phyloP scores from a whole-genome alignment of 768 basidiomycete genomes.

The Tylopilus vinaceipallidus region DNA sequence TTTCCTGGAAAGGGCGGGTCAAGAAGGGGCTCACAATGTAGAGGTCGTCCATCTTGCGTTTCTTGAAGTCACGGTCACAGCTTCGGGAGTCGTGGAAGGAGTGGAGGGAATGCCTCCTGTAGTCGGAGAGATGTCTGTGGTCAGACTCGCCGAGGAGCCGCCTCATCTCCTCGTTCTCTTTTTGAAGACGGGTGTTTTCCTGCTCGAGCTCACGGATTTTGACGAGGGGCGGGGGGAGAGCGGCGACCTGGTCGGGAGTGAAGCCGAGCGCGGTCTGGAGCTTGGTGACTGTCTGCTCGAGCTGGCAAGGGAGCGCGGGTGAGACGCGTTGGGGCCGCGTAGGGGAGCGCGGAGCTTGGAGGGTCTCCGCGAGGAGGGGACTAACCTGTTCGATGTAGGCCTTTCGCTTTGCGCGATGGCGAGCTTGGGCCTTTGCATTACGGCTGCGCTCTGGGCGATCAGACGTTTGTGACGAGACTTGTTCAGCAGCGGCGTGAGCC shows the following conservation, averaged over 20 bases:
- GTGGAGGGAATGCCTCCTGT: constrained; percentile 46
- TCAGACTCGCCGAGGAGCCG: constrained; percentile 55
- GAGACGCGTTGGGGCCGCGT: constrained; percentile 12
- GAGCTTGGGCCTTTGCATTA: constrained; percentile 85
- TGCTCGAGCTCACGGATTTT: constrained; percentile 83
- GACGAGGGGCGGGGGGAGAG: constrained; percentile 66
- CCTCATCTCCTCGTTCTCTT: constrained; percentile 75
- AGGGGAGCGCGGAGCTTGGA: constrained; percentile 5
- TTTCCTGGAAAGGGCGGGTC: not conserved
- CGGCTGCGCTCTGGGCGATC: constrained; percentile 82
- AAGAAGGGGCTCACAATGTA: constrained; percentile 44
- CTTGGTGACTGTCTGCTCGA: constrained; percentile 84
- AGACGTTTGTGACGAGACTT: constrained; percentile 37
- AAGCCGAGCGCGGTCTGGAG: constrained; percentile 73
- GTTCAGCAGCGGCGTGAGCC: constrained; percentile 48
- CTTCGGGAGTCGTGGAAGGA: constrained; percentile 48
- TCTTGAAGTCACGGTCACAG: constrained; percentile 60
- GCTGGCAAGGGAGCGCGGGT: constrained; percentile 40
- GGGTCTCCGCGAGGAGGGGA: not conserved
- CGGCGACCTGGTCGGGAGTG: constrained; percentile 71
- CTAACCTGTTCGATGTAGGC: constrained; percentile 86
- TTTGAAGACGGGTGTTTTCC: constrained; percentile 67
- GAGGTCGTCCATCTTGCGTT: constrained; percentile 59
- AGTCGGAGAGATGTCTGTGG: constrained; percentile 39
- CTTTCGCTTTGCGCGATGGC: constrained; percentile 90